Base-by-base conservation (phyloP, 1,139 yeast genomes). In the Hemisphaericaspora subhashii region DNA sequence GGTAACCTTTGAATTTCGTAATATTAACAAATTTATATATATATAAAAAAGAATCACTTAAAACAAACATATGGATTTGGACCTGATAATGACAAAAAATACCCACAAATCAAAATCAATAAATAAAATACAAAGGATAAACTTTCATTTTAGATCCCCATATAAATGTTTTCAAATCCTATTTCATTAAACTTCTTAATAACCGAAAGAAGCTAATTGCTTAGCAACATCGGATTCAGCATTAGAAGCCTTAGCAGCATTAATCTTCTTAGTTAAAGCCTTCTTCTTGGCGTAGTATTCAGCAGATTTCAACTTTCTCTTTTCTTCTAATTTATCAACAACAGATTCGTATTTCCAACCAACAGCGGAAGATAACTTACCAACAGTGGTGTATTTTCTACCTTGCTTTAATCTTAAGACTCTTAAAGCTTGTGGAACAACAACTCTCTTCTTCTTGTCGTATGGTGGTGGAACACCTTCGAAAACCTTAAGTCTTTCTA, bases 381-480 rank as follows among this genome's bases (percentile, higher is more conserved):
- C 96, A 62, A 94, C 89, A 58, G 98, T 87, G 76, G 97, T 87
- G 95, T 84, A 92, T 80, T 92, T 92, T 86, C 98, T 90, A 74
- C 99, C 99, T 74, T 90, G 98, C 81, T 89, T 90, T 77, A 92
- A 86, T 85, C 98, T 89, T 74, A 92, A 82, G 62, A 94, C 96
- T 81, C 99, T 90, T 70, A 92, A 83, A 68, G 99, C 98, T 81
- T 89, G 96, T 73, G 99, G 99, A 67, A 92, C 99, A 62, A 92
- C 99, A 70, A 90, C 97, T 76, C 96, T 88, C 95, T 92, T 90
- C 89, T 88, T 86, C 81, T 85, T 89, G 92, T 92, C 98, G 78
- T 86, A 92, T 77, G 98, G 98, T 55, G 98, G 92, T 75, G 99
- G 99, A 55, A 94, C 83, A 84, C 98, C 99, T 80, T 92, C 98